These are phyloP conservation scores for Backusella liffmaniae DNA, from an alignment of 192 early-diverging fungal genomes.

Conservation along the genomic window DNA sequence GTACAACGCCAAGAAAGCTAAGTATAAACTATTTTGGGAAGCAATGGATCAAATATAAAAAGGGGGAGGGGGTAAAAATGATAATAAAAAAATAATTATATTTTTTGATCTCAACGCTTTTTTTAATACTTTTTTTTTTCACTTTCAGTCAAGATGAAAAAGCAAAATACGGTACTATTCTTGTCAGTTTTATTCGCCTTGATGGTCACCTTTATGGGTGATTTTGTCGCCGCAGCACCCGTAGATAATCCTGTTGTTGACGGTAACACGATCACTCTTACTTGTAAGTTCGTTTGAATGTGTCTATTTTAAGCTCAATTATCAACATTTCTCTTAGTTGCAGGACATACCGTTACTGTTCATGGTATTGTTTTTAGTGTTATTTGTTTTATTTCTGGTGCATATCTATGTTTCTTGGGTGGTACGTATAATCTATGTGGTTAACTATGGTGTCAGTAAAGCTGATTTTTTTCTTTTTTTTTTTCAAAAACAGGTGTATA, in stretches of 20 bases:
- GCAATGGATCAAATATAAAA: neutral
- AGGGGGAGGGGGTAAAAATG: neutral
- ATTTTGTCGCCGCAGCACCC: slow-evolving; percentile 11
- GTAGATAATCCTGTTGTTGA: neutral
- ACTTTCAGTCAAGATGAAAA: neutral
- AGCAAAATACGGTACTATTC: neutral
- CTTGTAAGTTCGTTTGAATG: neutral
- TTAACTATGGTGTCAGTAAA: neutral
- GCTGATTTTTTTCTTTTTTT: neutral
- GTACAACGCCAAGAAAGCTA: neutral
- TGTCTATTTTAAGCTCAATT: neutral
- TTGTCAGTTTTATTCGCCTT: neutral
- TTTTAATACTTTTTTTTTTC: neutral
- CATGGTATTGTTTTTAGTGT: slow-evolving; percentile 31
- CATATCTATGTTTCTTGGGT: slow-evolving; percentile 28
- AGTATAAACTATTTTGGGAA: neutral
- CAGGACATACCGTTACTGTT: slow-evolving; percentile 13
- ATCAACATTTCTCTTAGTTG: slow-evolving; percentile 4
- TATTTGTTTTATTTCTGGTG: slow-evolving; percentile 31
- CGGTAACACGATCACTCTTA: neutral
- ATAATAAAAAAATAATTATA: neutral
- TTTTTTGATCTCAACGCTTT: neutral
- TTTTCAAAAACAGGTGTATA: slow-evolving; percentile 20
- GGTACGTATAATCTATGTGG: slow-evolving; percentile 10
- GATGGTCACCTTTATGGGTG: slow-evolving; percentile 18